Conservation (phyloP, 176 grass and related monocot genomes). For the Phoenix roebelenii region DNA sequence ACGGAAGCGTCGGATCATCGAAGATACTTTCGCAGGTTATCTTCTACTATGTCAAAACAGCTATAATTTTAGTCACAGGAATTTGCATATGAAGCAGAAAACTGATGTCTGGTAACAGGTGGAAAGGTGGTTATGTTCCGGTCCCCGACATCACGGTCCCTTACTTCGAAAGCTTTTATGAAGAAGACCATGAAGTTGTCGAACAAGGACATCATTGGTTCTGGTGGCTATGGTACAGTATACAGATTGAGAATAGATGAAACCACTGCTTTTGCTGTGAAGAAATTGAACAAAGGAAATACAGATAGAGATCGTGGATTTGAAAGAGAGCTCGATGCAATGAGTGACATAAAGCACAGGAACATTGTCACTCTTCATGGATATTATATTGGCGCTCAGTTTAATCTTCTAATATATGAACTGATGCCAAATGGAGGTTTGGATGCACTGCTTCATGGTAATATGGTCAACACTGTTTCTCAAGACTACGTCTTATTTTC, state of each 20-base stretch:
- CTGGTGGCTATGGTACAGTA: slow-evolving; percentile 58
- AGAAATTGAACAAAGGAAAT: slow-evolving; percentile 51
- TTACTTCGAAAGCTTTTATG: slow-evolving; percentile 51
- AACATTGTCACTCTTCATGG: slow-evolving; percentile 64
- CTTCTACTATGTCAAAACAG: background rate
- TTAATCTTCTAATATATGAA: slow-evolving; percentile 87
- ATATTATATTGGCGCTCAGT: slow-evolving; percentile 56
- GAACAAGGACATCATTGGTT: slow-evolving; percentile 68
- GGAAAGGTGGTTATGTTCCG: slow-evolving; percentile 78
- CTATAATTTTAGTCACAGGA: background rate
- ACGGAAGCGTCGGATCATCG: slow-evolving; percentile 58
- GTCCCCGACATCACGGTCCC: slow-evolving; percentile 21
- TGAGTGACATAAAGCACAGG: slow-evolving; percentile 79
- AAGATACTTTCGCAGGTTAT: slow-evolving; percentile 46
- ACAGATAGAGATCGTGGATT: slow-evolving; percentile 49
- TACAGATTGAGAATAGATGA: slow-evolving; percentile 43
- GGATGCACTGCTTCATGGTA: slow-evolving; percentile 42
- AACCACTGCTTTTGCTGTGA: slow-evolving; percentile 43
- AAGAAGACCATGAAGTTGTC: slow-evolving; percentile 44
- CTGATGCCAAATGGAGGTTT: slow-evolving; percentile 77
- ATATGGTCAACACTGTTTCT: background rate
- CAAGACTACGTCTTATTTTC: no score
- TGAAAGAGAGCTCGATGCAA: slow-evolving; percentile 66
- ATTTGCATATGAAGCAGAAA: background rate
- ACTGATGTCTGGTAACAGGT: slow-evolving; percentile 24